Conservation (phyloP, 2,329 filamentous ascomycete genomes). For the Periconia sp. region DNA sequence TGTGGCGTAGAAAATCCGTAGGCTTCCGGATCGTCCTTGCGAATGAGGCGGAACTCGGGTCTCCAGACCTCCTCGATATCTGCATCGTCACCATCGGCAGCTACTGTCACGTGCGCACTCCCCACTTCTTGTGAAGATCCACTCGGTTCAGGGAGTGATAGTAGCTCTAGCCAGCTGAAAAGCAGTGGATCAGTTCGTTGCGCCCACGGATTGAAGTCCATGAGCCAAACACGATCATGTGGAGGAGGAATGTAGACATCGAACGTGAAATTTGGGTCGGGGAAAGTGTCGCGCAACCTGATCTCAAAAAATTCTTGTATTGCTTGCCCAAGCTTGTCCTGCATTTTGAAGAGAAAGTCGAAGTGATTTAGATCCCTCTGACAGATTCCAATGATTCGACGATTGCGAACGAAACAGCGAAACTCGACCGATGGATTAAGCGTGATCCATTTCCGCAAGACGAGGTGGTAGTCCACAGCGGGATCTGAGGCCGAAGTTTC, state of each 20-base stretch:
- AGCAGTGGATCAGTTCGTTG: slow-evolving; percentile 83
- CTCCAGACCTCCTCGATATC: slow-evolving; percentile 60
- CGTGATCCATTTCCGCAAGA: slow-evolving; percentile 84
- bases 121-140: slow-evolving; percentile 14
- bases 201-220: slow-evolving; percentile 97
- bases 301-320: slow-evolving; percentile 78
- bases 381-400: slow-evolving; percentile 77
- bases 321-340: slow-evolving; percentile 65
- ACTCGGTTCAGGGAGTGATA: slow-evolving; percentile 66
- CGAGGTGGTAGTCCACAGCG: slow-evolving; percentile 72
- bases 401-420: slow-evolving; percentile 86
- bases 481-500: slow-evolving; percentile 17
- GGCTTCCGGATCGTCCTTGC: slow-evolving; percentile 82
- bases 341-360: slow-evolving; percentile 73
- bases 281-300: slow-evolving; percentile 74
- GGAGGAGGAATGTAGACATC: slow-evolving; percentile 86
- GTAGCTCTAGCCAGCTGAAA: slow-evolving; percentile 86
- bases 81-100: slow-evolving; percentile 36
- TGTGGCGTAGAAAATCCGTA: slow-evolving; percentile 83
- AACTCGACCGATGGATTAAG: slow-evolving; percentile 93
- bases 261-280: slow-evolving; percentile 81
- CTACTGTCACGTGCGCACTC: slow-evolving; percentile 11
- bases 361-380: slow-evolving; percentile 92
- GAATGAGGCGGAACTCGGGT: slow-evolving; percentile 80
- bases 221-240: slow-evolving; percentile 76